These are phyloP conservation scores for Huiozyma naganishii DNA, from an alignment of 805 yeast genomes.

Conservation along the genomic window DNA sequence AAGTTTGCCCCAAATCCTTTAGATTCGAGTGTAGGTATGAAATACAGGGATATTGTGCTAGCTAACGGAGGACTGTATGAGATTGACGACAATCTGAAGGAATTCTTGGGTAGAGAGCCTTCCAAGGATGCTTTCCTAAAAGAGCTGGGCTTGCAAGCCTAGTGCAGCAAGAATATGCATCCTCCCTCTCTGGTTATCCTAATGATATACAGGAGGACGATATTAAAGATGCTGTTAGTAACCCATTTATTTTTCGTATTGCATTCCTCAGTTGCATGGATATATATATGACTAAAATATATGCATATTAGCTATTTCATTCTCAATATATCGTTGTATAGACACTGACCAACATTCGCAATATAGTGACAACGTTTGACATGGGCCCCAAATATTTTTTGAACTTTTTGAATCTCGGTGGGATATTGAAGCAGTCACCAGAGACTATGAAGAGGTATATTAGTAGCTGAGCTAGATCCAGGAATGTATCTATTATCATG, in stretches of 20 bases:
- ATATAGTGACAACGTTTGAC: conserved; percentile 16
- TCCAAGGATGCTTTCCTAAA: conserved; percentile 58
- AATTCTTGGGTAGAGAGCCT: conserved; percentile 68
- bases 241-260: too few relatives aligned
- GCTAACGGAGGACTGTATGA: conserved; percentile 67
- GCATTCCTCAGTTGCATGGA: neutral
- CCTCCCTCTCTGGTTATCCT: neutral
- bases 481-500: conserved; percentile 8
- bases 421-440: conserved; percentile 10
- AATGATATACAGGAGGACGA: neutral
- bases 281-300: too few relatives aligned
- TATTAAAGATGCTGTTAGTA: neutral
- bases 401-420: conserved; percentile 5
- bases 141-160: conserved; percentile 42
- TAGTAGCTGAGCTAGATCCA: conserved; percentile 20
- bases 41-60: conserved; percentile 60
- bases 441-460: conserved; percentile 15
- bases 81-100: conserved; percentile 50
- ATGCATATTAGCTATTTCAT: too few relatives aligned
- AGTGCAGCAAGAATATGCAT: neutral
- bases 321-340: neutral
- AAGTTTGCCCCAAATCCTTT: conserved; percentile 60
- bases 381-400: conserved; percentile 12
- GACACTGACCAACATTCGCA: conserved; percentile 12
- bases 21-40: conserved; percentile 47